Conservation (phyloP, 2,329 filamentous ascomycete species). For the Alternaria burnsii region DNA sequence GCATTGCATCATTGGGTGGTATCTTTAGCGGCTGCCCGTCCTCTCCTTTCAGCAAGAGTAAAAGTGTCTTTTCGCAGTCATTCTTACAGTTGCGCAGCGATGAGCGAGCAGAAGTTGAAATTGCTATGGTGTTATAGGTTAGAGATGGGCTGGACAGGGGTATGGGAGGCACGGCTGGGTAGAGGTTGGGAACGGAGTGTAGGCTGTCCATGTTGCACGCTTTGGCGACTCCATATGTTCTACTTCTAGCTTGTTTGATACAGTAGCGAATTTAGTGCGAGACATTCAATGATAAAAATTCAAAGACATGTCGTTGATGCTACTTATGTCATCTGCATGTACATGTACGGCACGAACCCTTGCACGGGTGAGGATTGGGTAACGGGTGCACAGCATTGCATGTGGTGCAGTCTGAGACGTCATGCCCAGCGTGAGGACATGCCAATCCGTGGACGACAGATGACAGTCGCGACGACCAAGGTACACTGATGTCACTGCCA, state of each 20-base stretch:
- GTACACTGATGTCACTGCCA: background rate
- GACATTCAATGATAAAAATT: constrained; percentile 39
- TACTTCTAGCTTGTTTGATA: constrained; percentile 28
- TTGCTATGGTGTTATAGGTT: constrained; percentile 25
- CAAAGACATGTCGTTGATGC: constrained; percentile 5
- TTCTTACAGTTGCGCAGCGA: constrained; percentile 9
- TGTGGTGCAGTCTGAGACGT: constrained; percentile 1
- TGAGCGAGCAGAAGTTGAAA: constrained; percentile 14
- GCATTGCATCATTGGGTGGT: constrained; percentile 13
- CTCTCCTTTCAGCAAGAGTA: constrained; percentile 20
- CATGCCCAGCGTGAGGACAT: background rate
- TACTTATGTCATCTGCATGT: constrained; percentile 15
- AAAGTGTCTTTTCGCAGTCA: constrained; percentile 17
- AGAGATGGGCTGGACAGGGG: constrained; percentile 14
- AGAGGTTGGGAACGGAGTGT: constrained; percentile 14
- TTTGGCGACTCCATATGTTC: constrained; percentile 29
- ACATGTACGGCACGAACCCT: constrained; percentile 12
- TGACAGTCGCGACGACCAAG: background rate
- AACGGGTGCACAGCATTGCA: constrained; percentile 14
- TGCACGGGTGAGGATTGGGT: constrained; percentile 16
- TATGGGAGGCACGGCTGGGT: constrained; percentile 15
- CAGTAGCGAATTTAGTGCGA: constrained; percentile 42
- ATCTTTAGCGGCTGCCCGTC: constrained; percentile 12
- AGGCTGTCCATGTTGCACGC: constrained; percentile 17
- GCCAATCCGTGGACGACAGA: background rate